Evolutionary conservation across 768 basidiomycete genomes (phyloP).

Genomic region (Rhodotorula kratochvilovae): DNA sequence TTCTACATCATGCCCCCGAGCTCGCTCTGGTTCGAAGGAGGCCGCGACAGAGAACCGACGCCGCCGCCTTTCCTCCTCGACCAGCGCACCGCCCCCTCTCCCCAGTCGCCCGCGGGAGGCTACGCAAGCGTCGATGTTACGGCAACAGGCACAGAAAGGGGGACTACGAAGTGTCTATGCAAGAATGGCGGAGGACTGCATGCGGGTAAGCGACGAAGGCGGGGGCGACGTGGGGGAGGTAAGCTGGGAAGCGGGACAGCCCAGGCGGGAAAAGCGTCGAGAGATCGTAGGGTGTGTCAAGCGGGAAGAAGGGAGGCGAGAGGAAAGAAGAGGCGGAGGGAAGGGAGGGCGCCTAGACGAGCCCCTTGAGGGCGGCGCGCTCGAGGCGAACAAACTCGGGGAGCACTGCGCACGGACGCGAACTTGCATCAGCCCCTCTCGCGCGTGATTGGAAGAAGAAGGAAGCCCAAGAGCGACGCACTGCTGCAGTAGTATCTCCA

Average conservation of each 20-base stretch:
- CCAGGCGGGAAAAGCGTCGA: background rate
- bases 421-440: background rate
- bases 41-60: too few relatives aligned
- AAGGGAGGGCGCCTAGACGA: background rate
- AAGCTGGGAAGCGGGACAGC: background rate
- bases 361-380: slow-evolving; percentile 13
- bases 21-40: too few relatives aligned
- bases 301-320: background rate
- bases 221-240: too few relatives aligned
- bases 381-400: slow-evolving; percentile 21
- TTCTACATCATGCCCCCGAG: too few relatives aligned
- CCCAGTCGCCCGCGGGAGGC: too few relatives aligned
- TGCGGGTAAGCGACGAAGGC: background rate
- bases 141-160: slow-evolving; percentile 1
- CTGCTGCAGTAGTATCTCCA: slow-evolving; percentile 30
- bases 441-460: background rate
- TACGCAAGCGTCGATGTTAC: background rate
- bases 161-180: background rate
- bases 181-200: background rate
- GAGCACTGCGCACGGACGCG: background rate
- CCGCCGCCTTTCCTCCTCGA: background rate
- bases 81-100: too few relatives aligned
- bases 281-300: background rate
- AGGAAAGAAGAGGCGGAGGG: too few relatives aligned
- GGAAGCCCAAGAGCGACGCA: background rate